Evolutionary conservation across 2,329 filamentous ascomycete genomes (phyloP).

Genomic region (Penicillium corylophilum): DNA sequence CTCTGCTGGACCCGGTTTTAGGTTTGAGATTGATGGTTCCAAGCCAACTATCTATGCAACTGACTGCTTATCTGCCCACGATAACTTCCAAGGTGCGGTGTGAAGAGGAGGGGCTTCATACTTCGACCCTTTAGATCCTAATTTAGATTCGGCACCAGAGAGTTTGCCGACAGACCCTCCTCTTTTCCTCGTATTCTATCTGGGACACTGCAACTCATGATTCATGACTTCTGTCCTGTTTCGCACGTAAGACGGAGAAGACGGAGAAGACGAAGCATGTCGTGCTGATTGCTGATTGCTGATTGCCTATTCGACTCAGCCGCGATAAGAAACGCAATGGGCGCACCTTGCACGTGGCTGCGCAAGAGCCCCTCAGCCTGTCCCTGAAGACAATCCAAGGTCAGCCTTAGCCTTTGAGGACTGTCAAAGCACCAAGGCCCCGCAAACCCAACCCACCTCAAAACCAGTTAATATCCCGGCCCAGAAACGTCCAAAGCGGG

Average conservation of each 20-base stretch:
- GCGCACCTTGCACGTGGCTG: constrained; percentile 9
- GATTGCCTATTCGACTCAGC: not conserved
- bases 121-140: not conserved
- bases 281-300: not conserved
- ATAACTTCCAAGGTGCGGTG: not conserved
- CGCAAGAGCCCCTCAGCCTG: constrained; percentile 9
- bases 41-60: no score
- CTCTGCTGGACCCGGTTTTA: no score
- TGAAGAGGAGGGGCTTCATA: not conserved
- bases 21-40: not conserved
- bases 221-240: not conserved
- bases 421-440: not conserved
- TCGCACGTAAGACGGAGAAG: not conserved
- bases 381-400: not conserved
- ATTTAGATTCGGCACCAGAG: not conserved
- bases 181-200: constrained; percentile 10
- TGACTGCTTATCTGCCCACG: no score
- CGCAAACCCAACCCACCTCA: not conserved
- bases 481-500: not conserved
- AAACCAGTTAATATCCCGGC: not conserved
- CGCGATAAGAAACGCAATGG: constrained; percentile 6
- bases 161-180: not conserved
- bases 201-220: constrained; percentile 7
- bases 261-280: not conserved
- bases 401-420: no score